phyloP scores from a whole-genome alignment of 2,329 filamentous ascomycete species.

The Nigrospora sphaerica region DNA sequence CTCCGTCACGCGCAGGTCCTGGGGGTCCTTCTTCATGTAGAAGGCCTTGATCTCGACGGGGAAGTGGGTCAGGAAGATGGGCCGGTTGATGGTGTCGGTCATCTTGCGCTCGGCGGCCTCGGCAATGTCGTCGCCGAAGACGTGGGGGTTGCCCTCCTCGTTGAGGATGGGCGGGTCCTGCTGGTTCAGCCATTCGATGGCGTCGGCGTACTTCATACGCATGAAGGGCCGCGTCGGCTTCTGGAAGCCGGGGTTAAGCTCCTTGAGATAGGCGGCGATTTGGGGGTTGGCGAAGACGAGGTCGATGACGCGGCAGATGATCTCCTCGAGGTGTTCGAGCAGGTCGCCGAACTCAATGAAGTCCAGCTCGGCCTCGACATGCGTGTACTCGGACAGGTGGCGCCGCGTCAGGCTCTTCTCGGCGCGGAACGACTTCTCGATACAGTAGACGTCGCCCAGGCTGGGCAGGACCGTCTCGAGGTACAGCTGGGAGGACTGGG shows the following conservation, averaged over 20 bases:
- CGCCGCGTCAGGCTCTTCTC: slow-evolving; percentile 93
- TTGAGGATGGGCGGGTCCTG: slow-evolving; percentile 76
- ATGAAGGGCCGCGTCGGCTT: slow-evolving; percentile 78
- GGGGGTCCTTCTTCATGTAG: slow-evolving; percentile 89
- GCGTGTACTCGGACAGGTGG: slow-evolving; percentile 92
- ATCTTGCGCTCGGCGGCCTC: slow-evolving; percentile 94
- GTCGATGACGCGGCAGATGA: slow-evolving; percentile 82
- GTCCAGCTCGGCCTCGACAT: slow-evolving; percentile 93
- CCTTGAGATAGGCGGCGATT: slow-evolving; percentile 66
- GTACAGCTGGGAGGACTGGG: slow-evolving; percentile 95
- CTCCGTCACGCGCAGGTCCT: slow-evolving; percentile 81
- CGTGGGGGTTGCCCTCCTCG: slow-evolving; percentile 84
- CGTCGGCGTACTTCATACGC: slow-evolving; percentile 91
- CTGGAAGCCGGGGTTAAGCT: slow-evolving; percentile 86
- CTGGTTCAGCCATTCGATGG: slow-evolving; percentile 87
- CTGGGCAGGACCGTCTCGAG: slow-evolving; percentile 90
- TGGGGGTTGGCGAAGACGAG: slow-evolving; percentile 66
- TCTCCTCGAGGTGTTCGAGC: slow-evolving; percentile 75
- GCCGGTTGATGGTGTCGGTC: slow-evolving; percentile 93
- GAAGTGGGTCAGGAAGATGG: slow-evolving; percentile 97
- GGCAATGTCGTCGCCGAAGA: slow-evolving; percentile 95
- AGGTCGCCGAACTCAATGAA: slow-evolving; percentile 92
- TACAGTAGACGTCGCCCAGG: slow-evolving; percentile 92
- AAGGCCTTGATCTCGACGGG: slow-evolving; percentile 97
- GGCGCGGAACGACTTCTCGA: slow-evolving; percentile 97